Evolutionary conservation across 495 filamentous ascomycete genomes (phyloP), one percentile per base, ranked within the genome.

Genomic region (Hyaloscypha finlandica): DNA sequence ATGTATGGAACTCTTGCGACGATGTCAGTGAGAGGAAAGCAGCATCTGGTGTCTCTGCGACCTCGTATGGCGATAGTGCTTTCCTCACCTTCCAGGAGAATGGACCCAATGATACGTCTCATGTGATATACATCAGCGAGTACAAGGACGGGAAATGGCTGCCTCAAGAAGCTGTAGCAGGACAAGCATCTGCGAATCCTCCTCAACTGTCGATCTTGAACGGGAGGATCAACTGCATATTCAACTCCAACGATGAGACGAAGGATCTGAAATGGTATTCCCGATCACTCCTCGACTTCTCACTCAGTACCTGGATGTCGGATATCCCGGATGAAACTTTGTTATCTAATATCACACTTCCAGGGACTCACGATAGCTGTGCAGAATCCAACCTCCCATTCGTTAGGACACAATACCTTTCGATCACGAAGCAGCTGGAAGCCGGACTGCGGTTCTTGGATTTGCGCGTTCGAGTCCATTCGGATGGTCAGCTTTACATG

Each of bases 161-260:
- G 20, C 63, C 65, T 6, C 71, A 74, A 32, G 75, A 77, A 61
- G 22, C 61, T 29, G 62, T 77, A 4, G 61, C 64, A n/a, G 65
- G 48, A 6, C 70, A 70, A 39, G 68, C 59, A 8, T 71, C 71
- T 16, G 59, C 70, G 2, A 63, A 72, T 56, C 70, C 73, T n/a
- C 75, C 75, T 20, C 75, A 77, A 57, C 68, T 77, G 39, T 59
- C 68, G 5, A 60, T 77, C 55, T 64, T 75, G 63, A 74, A 74
- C 64, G 75, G 73, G 8, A 53, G 70, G 22, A 68, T 77, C 59
- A 74, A 77, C 62, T 77, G 75, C 69, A 73, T 77, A 31, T 77
- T 77, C 68, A 73, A 70, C 61, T 58, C 74, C 16, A 69, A 69
- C 39, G 67, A 67, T 33, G 57, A 70, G 1, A 32, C 61, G n/a